These are phyloP conservation scores for Paecilomyces sp. DNA, from an alignment of 2,329 filamentous ascomycete species.

Conservation along the genomic window DNA sequence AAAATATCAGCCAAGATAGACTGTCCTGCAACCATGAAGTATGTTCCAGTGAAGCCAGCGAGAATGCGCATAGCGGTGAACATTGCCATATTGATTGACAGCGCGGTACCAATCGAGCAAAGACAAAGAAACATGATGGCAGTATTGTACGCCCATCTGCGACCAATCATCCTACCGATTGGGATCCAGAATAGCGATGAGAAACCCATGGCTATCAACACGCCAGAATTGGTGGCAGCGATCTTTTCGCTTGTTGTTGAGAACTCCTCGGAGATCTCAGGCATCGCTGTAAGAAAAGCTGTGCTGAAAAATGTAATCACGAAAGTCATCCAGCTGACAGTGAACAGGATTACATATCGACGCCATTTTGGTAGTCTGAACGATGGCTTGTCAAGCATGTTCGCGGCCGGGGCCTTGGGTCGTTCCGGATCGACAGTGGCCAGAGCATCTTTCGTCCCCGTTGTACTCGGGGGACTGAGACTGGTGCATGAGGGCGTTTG, in stretches of 20 bases:
- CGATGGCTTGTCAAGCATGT: neutral
- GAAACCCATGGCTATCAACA: constrained; percentile 31
- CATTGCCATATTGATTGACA: constrained; percentile 21
- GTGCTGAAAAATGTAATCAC: constrained; percentile 37
- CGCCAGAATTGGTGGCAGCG: constrained; percentile 30
- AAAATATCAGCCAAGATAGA: constrained; percentile 34
- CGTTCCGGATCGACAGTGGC: neutral
- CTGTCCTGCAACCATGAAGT: constrained; percentile 33
- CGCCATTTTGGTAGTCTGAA: constrained; percentile 22
- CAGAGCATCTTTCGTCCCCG: neutral
- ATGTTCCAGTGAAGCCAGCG: constrained; percentile 29
- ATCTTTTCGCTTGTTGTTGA: constrained; percentile 26
- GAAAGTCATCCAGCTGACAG: constrained; percentile 36
- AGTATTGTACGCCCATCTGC: constrained; percentile 23
- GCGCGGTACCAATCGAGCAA: constrained; percentile 25
- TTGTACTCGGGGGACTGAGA: neutral
- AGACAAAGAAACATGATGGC: constrained; percentile 25
- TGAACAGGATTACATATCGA: constrained; percentile 35
- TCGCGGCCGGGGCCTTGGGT: neutral
- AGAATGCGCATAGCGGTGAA: constrained; percentile 30
- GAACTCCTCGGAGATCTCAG: constrained; percentile 34
- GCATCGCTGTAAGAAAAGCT: constrained; percentile 31
- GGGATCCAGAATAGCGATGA: constrained; percentile 31
- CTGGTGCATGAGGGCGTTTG: neutral
- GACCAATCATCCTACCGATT: constrained; percentile 20